A percentile compares a stretch with the other conserved stretches of the same genome.
phyloP scores from a whole-genome alignment of 1,139 yeast genomes.

The Torulaspora globosa region DNA sequence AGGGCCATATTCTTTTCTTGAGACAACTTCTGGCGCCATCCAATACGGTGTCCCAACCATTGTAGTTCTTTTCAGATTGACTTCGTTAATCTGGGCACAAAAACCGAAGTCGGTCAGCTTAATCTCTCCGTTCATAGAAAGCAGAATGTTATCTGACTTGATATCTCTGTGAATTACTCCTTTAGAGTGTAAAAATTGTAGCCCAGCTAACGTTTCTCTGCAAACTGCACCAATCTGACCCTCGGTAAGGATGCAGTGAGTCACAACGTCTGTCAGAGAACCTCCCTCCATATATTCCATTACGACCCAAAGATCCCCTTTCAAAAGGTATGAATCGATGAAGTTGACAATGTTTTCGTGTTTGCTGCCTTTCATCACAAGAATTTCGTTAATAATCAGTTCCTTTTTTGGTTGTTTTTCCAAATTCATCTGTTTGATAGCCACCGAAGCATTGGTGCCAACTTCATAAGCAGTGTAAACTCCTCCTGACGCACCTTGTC shows the following conservation, averaged over 20 bases:
- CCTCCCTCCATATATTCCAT: slow-evolving; percentile 99
- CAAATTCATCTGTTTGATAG: slow-evolving; percentile 92
- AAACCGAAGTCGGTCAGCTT: slow-evolving; percentile 79
- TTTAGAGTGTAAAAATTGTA: slow-evolving; percentile 81
- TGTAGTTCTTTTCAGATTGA: slow-evolving; percentile 81
- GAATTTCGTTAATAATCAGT: slow-evolving; percentile 83
- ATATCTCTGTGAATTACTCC: slow-evolving; percentile 97
- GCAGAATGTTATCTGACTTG: slow-evolving; percentile 85
- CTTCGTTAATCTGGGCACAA: slow-evolving; percentile 93
- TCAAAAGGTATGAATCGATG: slow-evolving; percentile 73
- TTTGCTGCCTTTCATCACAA: slow-evolving; percentile 88
- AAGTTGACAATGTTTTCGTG: slow-evolving; percentile 92
- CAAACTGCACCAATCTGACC: slow-evolving; percentile 98
- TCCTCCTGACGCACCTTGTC: slow-evolving; percentile 98
- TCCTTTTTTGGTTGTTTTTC: slow-evolving; percentile 95
- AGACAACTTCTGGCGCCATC: slow-evolving; percentile 99
- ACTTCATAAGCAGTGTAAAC: slow-evolving; percentile 84
- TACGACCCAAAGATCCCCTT: slow-evolving; percentile 84
- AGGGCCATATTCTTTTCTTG: slow-evolving; percentile 91
- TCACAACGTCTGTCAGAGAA: slow-evolving; percentile 88
- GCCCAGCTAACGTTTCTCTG: slow-evolving; percentile 81
- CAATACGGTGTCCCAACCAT: slow-evolving; percentile 99
- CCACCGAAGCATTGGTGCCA: slow-evolving; percentile 63
- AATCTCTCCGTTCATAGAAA: slow-evolving; percentile 80
- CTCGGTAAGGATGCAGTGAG: slow-evolving; percentile 92